phyloP scores from a whole-genome alignment of 176 grass and related monocot species.

The Raddia guianensis region DNA sequence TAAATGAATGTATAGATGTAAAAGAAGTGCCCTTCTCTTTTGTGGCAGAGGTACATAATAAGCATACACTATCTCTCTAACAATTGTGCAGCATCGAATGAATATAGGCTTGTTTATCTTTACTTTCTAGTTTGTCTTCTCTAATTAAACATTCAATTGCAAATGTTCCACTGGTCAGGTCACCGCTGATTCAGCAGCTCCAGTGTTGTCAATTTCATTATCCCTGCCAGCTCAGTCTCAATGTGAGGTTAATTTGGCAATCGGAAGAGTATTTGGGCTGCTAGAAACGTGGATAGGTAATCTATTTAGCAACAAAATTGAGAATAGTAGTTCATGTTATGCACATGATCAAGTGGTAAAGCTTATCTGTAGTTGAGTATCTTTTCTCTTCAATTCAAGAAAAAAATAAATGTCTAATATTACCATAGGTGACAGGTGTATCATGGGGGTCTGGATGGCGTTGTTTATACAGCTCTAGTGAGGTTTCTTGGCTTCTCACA shows the following conservation, averaged over 20 bases:
- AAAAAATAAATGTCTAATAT: conserved; percentile 36
- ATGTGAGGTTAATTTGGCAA: conserved; percentile 61
- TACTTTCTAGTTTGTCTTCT: background rate
- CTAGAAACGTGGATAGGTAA: conserved; percentile 73
- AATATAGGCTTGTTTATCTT: background rate
- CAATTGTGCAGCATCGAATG: conserved; percentile 1
- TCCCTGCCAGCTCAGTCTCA: conserved; percentile 43
- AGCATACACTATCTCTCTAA: background rate
- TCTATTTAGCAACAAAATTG: conserved; percentile 52
- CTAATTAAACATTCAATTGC: conserved; percentile 20
- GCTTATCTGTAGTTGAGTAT: conserved; percentile 34
- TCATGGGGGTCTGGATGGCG: conserved; percentile 68
- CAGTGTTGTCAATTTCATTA: conserved; percentile 72
- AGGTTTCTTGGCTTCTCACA: conserved; percentile 56
- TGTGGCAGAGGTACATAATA: conserved; percentile 56
- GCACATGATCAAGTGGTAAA: conserved; percentile 95
- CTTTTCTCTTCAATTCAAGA: conserved; percentile 26
- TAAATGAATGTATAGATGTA: conserved; percentile 45
- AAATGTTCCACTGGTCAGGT: conserved; percentile 52
- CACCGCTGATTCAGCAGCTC: conserved; percentile 31
- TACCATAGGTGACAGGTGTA: conserved; percentile 83
- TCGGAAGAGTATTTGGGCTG: conserved; percentile 76
- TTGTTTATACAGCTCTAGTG: conserved; percentile 86
- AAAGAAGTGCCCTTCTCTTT: conserved; percentile 59
- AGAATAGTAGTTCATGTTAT: conserved; percentile 53